phyloP scores from a whole-genome alignment of 2,329 filamentous ascomycete genomes.

The Exophiala xenobiotica region DNA sequence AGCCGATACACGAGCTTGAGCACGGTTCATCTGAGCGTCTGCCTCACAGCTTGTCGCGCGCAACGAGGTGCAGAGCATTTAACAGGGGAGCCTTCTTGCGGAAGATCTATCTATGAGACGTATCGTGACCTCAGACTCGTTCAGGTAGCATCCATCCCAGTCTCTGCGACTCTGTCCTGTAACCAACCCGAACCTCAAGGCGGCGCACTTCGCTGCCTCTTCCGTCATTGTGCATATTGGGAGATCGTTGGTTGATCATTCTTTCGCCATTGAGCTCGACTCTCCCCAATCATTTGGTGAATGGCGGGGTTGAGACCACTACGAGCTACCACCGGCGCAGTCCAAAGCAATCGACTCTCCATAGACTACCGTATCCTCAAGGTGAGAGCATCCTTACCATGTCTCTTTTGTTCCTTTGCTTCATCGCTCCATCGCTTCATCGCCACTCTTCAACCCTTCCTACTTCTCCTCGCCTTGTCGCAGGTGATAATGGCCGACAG shows the following conservation, averaged over 20 bases:
- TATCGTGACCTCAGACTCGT: too few relatives aligned
- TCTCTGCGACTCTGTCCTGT: neutral
- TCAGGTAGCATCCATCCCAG: too few relatives aligned
- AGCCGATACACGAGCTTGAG: neutral
- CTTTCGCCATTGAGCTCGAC: constrained; percentile 19
- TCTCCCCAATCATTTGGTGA: constrained; percentile 17
- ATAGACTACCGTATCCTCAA: neutral
- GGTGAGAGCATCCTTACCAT: neutral
- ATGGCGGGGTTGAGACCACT: constrained; percentile 19
- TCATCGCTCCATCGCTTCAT: neutral
- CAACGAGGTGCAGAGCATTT: too few relatives aligned
- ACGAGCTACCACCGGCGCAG: neutral
- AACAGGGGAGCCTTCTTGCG: neutral
- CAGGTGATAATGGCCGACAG: constrained; percentile 34
- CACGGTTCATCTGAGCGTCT: neutral
- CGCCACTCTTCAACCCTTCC: neutral
- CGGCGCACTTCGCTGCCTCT: constrained; percentile 2
- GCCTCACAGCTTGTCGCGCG: neutral
- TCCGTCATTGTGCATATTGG: constrained; percentile 24
- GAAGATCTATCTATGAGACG: too few relatives aligned
- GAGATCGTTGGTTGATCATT: constrained; percentile 13
- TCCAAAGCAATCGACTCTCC: constrained; percentile 1
- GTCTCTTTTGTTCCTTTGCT: constrained; percentile 1
- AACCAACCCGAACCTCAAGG: neutral
- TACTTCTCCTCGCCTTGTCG: neutral